Percentiles rank a stretch among this genome's conserved stretches.
These are phyloP conservation scores for Stachybotrys chlorohalonatus DNA, from an alignment of 2,329 filamentous ascomycete species.

Conservation along the genomic window DNA sequence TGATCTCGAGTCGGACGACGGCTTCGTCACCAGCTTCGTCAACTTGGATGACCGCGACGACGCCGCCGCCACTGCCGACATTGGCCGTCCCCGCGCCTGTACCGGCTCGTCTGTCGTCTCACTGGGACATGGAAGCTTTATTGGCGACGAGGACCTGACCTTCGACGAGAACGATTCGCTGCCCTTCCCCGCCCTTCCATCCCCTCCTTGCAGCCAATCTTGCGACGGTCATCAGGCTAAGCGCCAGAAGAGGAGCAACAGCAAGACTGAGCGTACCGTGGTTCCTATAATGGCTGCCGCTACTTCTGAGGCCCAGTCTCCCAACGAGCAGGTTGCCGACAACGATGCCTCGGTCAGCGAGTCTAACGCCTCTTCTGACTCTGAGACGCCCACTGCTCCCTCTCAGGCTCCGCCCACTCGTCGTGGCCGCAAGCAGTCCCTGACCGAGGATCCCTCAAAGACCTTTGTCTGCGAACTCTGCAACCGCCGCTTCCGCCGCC, in stretches of 20 bases:
- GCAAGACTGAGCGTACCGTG: conserved; percentile 30
- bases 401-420: conserved; percentile 62
- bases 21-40: conserved; percentile 63
- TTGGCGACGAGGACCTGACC: conserved; percentile 68
- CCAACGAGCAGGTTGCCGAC: conserved; percentile 23
- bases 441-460: conserved; percentile 97
- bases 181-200: conserved; percentile 52
- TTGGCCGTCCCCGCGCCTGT: conserved; percentile 60
- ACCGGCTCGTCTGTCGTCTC: conserved; percentile 60
- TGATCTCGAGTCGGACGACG: conserved; percentile 85
- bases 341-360: conserved; percentile 28
- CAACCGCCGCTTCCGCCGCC: conserved; percentile 92
- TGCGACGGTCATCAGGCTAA: conserved; percentile 47
- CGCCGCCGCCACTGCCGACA: conserved; percentile 47
- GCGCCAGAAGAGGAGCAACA: conserved; percentile 44
- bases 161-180: conserved; percentile 60
- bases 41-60: conserved; percentile 45
- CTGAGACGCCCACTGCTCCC: conserved; percentile 32
- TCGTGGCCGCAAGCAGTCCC: conserved; percentile 93
- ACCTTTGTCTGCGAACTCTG: conserved; percentile 95
- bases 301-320: conserved; percentile 22
- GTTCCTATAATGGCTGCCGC: conserved; percentile 34
- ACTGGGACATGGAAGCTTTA: conserved; percentile 67
- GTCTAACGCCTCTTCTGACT: conserved; percentile 30
- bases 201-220: conserved; percentile 33